Evolutionary conservation across 257 asterid genomes (phyloP), one percentile per base, ranked within the genome.

Genomic region (Jaltomata sinuosa): DNA sequence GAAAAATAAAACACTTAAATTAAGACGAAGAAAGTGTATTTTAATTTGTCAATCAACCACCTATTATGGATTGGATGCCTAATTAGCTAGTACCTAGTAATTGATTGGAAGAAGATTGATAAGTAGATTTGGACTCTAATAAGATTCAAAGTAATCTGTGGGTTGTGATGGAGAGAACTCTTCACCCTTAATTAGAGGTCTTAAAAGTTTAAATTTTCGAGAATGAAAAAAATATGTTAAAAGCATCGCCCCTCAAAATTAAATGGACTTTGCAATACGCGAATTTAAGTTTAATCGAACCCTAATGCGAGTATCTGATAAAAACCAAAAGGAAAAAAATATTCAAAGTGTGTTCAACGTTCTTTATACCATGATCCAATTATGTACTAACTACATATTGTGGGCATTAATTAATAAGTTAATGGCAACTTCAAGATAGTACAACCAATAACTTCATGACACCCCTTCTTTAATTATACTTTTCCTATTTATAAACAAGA

Each of bases 151-250:
- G 2, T 65, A 3, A n/a, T 6, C 19, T 0, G 5, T 10, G 1
- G 0, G 1, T 5, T 27, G 0, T 5, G 3, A 1, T 11, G 9
- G 6, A 2, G 19, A 27, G 0, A 11, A 2, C 6, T 12, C 0
- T 6, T 5, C 6, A 62, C 6, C 2, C 0, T 27, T 61, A 25
- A 27, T 12, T 0, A 25, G 5, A 27, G 6, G 1, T 27, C 27
- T 62, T 0, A 2, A n/a, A n/a, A 2, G 11, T 62, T 25, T 1
- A 0, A 2, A 1, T 11, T 11, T 6, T 0, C 12, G 0, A 0
- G 11, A 62, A 62, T 1, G 14, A 11, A 62, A 1, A 59, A 62
- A 12, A 5, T 5, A 27, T 62, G 11, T 27, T 27, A 1, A 62
- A 0, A 14, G 4, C 0, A 0, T 8, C 12, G 2, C 4, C 0